Base-by-base conservation (phyloP, 1,284 basidiomycete species). In the Malassezia cuniculi region DNA sequence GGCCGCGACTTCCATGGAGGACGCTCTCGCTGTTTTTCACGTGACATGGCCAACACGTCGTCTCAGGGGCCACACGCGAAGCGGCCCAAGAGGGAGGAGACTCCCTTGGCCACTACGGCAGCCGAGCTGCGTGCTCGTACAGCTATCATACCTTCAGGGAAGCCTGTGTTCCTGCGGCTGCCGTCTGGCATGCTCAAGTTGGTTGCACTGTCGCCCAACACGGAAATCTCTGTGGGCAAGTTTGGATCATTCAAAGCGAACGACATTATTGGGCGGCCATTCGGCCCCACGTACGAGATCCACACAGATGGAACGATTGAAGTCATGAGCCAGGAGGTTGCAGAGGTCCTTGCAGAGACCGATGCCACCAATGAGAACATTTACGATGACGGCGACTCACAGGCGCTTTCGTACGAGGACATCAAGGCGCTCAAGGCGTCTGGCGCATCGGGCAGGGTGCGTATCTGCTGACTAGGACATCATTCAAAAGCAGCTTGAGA, bases 291-390 rank as follows among this genome's bases (percentile, higher is more conserved):
- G 3, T 68, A 57, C 39, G 64, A 68, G 47, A 66, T 67, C 28
- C 40, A 43, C 20, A 15, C 33, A 10, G 36, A 43, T n/a, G 39
- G 41, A 1, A 12, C 35, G 6, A 12, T 48, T 20, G 29, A 36
- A 12, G 46, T 57, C 30, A 52, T 58, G 40, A 50, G 55, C 35
- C 43, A 44, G 2, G 57, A 48, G 0, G 42, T 57, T 3, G 47
- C 49, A 0, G 54, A 59, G 27, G 36, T 55, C 18, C 45, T 50
- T 27, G 42, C 56, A 16, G 54, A 58, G 26, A 68, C 50, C 5
- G 44, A 57, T 15, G 66, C 66, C 1, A 68, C 64, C 4, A 68
- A 68, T 39, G 66, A 68, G 32, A 54, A 64, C 43, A 66, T 67
- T 39, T 55, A 55, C 39, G 66, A 68, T 33, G 60, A 60, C 18